Percentiles rank a stretch among this genome's conserved stretches.
These are phyloP conservation scores for Cardamine chenopodiifolia DNA, from an alignment of 345 rosid genomes.

Conservation along the genomic window DNA sequence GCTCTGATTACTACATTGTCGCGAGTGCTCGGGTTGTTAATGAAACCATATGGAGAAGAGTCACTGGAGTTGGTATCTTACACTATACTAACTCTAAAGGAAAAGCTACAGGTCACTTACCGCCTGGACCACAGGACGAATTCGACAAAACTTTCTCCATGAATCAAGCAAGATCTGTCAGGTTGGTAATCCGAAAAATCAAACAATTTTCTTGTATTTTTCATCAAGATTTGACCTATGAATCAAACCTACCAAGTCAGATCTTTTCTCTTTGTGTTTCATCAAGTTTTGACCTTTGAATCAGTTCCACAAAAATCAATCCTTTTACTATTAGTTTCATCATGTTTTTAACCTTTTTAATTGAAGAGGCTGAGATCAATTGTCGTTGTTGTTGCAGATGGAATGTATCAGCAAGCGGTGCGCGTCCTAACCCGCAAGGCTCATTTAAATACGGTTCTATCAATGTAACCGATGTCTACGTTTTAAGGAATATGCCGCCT, in stretches of 20 bases:
- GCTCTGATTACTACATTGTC: conserved; percentile 94
- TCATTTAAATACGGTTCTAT: conserved; percentile 94
- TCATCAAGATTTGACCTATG: not conserved
- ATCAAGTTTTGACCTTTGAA: too few species aligned
- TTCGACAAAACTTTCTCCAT: conserved; percentile 93
- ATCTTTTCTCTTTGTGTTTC: too few species aligned
- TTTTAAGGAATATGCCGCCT: conserved; percentile 75
- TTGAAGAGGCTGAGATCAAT: not conserved
- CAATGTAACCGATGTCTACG: conserved; percentile 85
- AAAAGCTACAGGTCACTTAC: conserved; percentile 85
- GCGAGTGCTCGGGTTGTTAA: conserved; percentile 95
- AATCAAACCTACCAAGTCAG: too few species aligned
- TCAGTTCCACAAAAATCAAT: too few species aligned
- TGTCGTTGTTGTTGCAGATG: conserved; percentile 58
- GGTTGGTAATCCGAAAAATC: conserved; percentile 48
- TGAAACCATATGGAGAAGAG: conserved; percentile 85
- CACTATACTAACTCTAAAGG: conserved; percentile 95
- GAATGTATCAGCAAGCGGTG: conserved; percentile 98
- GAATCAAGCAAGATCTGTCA: conserved; percentile 99
- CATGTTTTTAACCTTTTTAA: not conserved
- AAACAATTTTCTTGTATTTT: not conserved
- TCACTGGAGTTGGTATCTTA: conserved; percentile 93
- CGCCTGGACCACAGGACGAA: conserved; percentile 77
- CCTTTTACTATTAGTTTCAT: too few species aligned
- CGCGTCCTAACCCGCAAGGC: conserved; percentile 98